These are phyloP conservation scores for Lodderomyces orthopsilosis DNA, from an alignment of 1,139 yeast species.

Conservation along the genomic window DNA sequence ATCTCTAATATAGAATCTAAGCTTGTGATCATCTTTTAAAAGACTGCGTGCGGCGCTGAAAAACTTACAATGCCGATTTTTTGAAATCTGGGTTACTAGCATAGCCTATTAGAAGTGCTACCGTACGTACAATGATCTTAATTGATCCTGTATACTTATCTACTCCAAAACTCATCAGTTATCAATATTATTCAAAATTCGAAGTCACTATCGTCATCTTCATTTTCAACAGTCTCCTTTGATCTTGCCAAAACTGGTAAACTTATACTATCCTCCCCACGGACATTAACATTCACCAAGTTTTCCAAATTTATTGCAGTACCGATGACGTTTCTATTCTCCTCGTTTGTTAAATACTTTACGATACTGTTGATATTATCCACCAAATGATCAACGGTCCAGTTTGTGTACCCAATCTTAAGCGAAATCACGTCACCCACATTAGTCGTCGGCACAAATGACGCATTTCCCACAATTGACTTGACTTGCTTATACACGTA, in stretches of 20 bases:
- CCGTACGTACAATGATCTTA: no score
- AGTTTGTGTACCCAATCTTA: constrained; percentile 52
- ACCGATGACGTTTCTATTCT: constrained; percentile 51
- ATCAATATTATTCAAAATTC: constrained; percentile 25
- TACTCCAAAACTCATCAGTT: no score
- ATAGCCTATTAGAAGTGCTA: no score
- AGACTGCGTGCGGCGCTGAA: no score
- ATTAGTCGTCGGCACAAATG: constrained; percentile 56
- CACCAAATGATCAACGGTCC: constrained; percentile 42
- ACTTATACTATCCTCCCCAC: constrained; percentile 64
- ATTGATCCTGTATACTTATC: background rate
- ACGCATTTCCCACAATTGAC: constrained; percentile 59
- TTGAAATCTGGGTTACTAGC: no score
- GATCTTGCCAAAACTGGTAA: constrained; percentile 34
- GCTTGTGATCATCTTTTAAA: no score
- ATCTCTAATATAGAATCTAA: background rate
- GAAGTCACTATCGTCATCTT: constrained; percentile 26
- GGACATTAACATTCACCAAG: constrained; percentile 53
- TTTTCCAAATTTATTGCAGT: constrained; percentile 48
- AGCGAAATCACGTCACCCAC: constrained; percentile 47
- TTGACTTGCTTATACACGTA: constrained; percentile 60
- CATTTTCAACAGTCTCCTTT: constrained; percentile 16
- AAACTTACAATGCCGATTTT: no score
- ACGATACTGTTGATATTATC: constrained; percentile 57
- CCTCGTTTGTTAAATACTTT: constrained; percentile 46